Percentiles rank a stretch among this genome's conserved stretches.
Evolutionary conservation across 2,329 filamentous ascomycete genomes (phyloP).

Genomic region (Stachybotrys chlorohalonatus): DNA sequence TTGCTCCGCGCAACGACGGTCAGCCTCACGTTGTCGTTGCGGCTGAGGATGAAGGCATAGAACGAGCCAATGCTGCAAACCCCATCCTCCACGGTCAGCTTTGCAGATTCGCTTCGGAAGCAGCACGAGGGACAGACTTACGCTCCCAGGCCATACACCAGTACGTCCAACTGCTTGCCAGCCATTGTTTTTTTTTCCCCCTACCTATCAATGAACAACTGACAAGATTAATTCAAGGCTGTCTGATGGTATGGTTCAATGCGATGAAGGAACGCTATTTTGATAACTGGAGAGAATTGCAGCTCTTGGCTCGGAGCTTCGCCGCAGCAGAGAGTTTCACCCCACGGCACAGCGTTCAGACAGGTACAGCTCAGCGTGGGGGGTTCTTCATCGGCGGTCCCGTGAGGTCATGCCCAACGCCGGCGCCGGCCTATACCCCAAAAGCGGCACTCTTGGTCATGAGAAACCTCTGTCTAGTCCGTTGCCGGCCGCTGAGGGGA

Average conservation of each 20-base stretch:
- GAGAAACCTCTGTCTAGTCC: too few relatives aligned
- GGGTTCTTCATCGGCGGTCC: neutral
- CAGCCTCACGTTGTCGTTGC: conserved; percentile 34
- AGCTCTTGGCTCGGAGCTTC: too few relatives aligned
- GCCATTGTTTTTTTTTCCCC: neutral
- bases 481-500: too few relatives aligned
- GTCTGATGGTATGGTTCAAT: too few relatives aligned
- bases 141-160: conserved; percentile 46
- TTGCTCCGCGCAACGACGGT: conserved; percentile 55
- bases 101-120: neutral
- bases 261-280: too few relatives aligned
- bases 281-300: too few relatives aligned
- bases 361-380: neutral
- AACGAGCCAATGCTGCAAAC: conserved; percentile 43
- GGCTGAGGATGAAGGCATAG: conserved; percentile 44
- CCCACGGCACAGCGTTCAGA: too few relatives aligned
- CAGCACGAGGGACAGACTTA: conserved; percentile 19
- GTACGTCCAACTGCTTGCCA: conserved; percentile 17
- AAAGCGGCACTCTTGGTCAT: too few relatives aligned
- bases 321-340: too few relatives aligned
- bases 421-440: too few relatives aligned
- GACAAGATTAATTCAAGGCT: too few relatives aligned
- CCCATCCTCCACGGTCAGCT: conserved; percentile 1
- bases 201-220: too few relatives aligned
- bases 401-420: neutral